phyloP scores from a whole-genome alignment of 2,329 filamentous ascomycete species.

The Knufia petricola region DNA sequence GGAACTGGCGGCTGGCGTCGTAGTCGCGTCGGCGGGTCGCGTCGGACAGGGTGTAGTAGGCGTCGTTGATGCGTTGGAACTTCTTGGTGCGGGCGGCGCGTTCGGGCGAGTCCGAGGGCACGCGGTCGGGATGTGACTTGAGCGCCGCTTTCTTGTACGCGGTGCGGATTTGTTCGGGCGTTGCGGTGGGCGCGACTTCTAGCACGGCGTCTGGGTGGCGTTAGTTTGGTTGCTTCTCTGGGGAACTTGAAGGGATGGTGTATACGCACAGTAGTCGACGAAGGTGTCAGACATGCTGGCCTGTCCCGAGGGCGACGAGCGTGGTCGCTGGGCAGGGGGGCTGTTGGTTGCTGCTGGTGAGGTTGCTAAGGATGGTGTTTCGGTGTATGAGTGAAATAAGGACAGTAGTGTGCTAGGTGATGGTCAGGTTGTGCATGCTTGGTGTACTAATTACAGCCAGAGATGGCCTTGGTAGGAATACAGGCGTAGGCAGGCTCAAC shows the following conservation, averaged over 20 bases:
- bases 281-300: conserved; percentile 16
- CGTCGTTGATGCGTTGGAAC: conserved; percentile 87
- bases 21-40: conserved; percentile 68
- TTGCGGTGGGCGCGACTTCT: conserved; percentile 62
- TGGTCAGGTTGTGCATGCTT: too few species aligned
- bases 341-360: too few species aligned
- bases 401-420: too few species aligned
- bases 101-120: conserved; percentile 73
- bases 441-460: too few species aligned
- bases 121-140: conserved; percentile 88
- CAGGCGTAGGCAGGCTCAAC: too few species aligned
- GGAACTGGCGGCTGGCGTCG: conserved; percentile 59
- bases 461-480: too few species aligned
- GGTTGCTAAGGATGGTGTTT: too few species aligned
- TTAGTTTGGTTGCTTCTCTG: too few species aligned
- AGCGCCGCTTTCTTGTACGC: conserved; percentile 91
- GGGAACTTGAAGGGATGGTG: not conserved
- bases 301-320: too few species aligned
- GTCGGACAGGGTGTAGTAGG: conserved; percentile 86
- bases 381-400: too few species aligned
- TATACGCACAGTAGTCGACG: conserved; percentile 21
- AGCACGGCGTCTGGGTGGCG: conserved; percentile 41
- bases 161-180: conserved; percentile 74
- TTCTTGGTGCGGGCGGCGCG: conserved; percentile 70
- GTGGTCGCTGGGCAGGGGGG: too few species aligned